A percentile compares a stretch with the other conserved stretches of the same genome.
These are phyloP conservation scores for Colletotrichum sp. DNA, from an alignment of 2,329 filamentous ascomycete species.

Conservation along the genomic window DNA sequence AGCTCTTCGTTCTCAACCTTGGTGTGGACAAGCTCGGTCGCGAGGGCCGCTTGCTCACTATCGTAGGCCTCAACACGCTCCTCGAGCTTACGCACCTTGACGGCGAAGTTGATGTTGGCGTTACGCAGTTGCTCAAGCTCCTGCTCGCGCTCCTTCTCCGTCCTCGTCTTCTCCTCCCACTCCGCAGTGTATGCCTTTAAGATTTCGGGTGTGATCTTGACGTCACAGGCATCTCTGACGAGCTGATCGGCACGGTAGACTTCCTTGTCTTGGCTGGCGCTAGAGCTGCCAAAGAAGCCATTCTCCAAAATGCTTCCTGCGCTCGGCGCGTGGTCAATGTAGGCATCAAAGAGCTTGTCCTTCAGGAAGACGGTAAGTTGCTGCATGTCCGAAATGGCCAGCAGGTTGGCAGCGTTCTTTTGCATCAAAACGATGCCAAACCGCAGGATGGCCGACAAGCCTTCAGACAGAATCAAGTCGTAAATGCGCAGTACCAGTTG, in stretches of 20 bases:
- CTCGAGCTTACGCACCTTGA: constrained; percentile 84
- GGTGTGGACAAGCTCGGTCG: constrained; percentile 87
- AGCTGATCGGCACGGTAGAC: constrained; percentile 94
- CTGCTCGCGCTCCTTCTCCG: constrained; percentile 80
- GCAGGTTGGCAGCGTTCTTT: constrained; percentile 80
- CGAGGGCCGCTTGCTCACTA: constrained; percentile 86
- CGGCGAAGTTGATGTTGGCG: constrained; percentile 69
- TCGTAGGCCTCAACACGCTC: constrained; percentile 88
- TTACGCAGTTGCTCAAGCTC: constrained; percentile 78
- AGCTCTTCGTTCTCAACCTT: constrained; percentile 95
- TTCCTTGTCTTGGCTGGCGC: constrained; percentile 89
- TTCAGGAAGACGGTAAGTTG: constrained; percentile 89
- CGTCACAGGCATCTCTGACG: constrained; percentile 87
- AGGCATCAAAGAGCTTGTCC: constrained; percentile 93
- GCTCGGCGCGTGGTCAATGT: constrained; percentile 93
- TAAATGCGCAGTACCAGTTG: constrained; percentile 97
- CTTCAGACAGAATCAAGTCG: constrained; percentile 92
- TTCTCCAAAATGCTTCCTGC: constrained; percentile 94
- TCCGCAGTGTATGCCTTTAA: constrained; percentile 82
- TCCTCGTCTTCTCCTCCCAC: constrained; percentile 90
- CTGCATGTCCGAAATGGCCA: constrained; percentile 90
- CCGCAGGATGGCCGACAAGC: constrained; percentile 88
- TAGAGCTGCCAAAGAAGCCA: constrained; percentile 94
- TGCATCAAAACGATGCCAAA: constrained; percentile 97
- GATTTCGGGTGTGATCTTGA: constrained; percentile 83